These are phyloP conservation scores for Candida berthetii DNA, from an alignment of 805 yeast species.

Conservation along the genomic window DNA sequence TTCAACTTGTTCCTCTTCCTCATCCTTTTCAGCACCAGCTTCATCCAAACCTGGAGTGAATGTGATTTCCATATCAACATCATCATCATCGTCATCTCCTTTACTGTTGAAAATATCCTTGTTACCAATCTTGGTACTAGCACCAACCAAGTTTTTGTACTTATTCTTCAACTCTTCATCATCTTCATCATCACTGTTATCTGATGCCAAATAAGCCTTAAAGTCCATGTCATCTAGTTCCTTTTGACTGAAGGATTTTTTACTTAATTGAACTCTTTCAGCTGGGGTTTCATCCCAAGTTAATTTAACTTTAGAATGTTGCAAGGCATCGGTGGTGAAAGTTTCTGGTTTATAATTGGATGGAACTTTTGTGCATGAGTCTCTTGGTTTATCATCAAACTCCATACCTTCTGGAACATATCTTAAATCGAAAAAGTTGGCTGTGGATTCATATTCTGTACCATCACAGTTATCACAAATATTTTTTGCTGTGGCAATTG, in stretches of 20 bases:
- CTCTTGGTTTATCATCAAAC: constrained; percentile 69
- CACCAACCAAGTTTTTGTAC: constrained; percentile 53
- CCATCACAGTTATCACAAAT: constrained; percentile 91
- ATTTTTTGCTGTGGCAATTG: constrained; percentile 58
- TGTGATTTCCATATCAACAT: constrained; percentile 90
- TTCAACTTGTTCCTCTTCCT: constrained; percentile 34
- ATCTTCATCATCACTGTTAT: constrained; percentile 51
- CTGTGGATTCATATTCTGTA: constrained; percentile 92
- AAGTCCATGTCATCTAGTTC: constrained; percentile 90
- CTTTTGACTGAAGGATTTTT: constrained; percentile 78
- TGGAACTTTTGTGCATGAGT: constrained; percentile 67
- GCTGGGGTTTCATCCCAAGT: constrained; percentile 99
- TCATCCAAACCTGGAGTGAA: constrained; percentile 82
- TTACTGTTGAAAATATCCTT: constrained; percentile 25
- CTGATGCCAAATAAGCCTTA: constrained; percentile 86
- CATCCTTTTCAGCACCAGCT: constrained; percentile 19
- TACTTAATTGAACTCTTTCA: constrained; percentile 71
- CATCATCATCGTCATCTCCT: constrained; percentile 39
- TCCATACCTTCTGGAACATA: constrained; percentile 92
- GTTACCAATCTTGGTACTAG: constrained; percentile 26
- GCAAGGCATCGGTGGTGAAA: constrained; percentile 92
- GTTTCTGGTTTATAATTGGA: constrained; percentile 68
- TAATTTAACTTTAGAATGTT: constrained; percentile 90
- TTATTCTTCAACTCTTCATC: constrained; percentile 40
- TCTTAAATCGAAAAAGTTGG: constrained; percentile 87